phyloP scores from a whole-genome alignment of 257 asterid species.

The Gentiana macrophylla region DNA sequence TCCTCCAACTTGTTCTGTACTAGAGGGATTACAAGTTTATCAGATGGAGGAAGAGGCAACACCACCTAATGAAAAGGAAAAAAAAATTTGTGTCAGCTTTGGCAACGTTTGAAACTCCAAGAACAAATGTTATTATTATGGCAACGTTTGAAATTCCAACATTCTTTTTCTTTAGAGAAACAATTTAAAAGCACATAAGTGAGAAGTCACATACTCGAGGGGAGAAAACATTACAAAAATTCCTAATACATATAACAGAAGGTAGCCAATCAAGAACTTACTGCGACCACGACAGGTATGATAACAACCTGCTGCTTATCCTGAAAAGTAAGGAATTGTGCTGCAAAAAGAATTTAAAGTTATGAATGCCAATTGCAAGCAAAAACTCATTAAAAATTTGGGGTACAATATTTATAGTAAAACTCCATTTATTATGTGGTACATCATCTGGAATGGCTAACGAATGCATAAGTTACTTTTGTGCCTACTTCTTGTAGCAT shows the following conservation, averaged over 20 bases:
- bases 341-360: conserved; percentile 28
- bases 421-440: no score
- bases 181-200: neutral
- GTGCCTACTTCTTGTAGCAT: neutral
- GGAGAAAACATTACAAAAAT: no score
- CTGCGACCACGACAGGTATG: conserved; percentile 75
- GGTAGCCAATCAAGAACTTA: conserved; percentile 24
- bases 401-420: no score
- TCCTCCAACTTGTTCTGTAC: conserved; percentile 94
- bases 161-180: no score
- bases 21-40: conserved; percentile 87
- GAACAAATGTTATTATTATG: neutral
- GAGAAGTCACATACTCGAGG: no score
- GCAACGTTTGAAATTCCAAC: no score
- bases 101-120: neutral
- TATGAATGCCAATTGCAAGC: neutral
- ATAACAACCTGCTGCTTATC: conserved; percentile 46
- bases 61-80: conserved; percentile 42
- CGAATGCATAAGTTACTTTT: neutral
- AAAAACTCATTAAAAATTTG: no score
- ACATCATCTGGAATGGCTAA: no score
- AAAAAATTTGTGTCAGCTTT: neutral
- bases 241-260: no score
- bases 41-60: conserved; percentile 98
- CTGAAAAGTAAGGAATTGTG: conserved; percentile 44